A percentile compares a stretch with the other conserved stretches of the same genome.
phyloP scores from a whole-genome alignment of 768 basidiomycete species.

The Lanmaoa pseudosensibilis region DNA sequence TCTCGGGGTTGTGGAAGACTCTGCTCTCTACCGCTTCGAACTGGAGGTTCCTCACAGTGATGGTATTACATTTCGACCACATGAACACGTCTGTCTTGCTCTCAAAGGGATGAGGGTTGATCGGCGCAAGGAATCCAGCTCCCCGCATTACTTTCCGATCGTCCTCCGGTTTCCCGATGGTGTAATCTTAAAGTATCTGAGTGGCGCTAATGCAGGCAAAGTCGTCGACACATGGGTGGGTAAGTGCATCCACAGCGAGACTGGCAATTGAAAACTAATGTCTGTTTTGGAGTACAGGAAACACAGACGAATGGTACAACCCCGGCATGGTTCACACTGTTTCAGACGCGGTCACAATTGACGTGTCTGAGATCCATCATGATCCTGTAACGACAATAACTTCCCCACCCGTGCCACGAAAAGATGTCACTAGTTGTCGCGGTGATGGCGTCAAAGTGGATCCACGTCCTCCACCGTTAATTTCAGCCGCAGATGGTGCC shows the following conservation, averaged over 20 bases:
- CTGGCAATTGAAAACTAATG: background rate
- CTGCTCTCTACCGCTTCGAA: conserved; percentile 35
- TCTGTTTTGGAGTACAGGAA: conserved; percentile 6
- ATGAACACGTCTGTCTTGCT: conserved; percentile 46
- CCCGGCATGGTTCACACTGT: conserved; percentile 13
- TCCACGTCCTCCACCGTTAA: background rate
- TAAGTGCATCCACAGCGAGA: conserved; percentile 20
- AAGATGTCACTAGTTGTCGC: background rate
- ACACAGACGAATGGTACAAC: conserved; percentile 29
- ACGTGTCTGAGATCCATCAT: conserved; percentile 2
- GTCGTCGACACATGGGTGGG: conserved; percentile 44
- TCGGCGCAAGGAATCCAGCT: conserved; percentile 26
- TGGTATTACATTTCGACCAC: conserved; percentile 40
- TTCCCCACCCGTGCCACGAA: background rate
- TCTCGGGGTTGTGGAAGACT: conserved; percentile 23
- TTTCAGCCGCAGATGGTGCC: background rate
- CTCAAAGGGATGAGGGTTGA: conserved; percentile 44
- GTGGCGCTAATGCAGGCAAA: conserved; percentile 26
- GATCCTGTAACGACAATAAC: background rate
- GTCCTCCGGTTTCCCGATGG: conserved; percentile 44
- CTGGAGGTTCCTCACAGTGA: conserved; percentile 37
- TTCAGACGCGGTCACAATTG: conserved; percentile 9
- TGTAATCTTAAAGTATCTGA: conserved; percentile 40
- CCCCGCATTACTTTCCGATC: conserved; percentile 39
- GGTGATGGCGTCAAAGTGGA: background rate